Conservation (phyloP, 2,329 filamentous ascomycete species). For the Colletotrichum siamense region DNA sequence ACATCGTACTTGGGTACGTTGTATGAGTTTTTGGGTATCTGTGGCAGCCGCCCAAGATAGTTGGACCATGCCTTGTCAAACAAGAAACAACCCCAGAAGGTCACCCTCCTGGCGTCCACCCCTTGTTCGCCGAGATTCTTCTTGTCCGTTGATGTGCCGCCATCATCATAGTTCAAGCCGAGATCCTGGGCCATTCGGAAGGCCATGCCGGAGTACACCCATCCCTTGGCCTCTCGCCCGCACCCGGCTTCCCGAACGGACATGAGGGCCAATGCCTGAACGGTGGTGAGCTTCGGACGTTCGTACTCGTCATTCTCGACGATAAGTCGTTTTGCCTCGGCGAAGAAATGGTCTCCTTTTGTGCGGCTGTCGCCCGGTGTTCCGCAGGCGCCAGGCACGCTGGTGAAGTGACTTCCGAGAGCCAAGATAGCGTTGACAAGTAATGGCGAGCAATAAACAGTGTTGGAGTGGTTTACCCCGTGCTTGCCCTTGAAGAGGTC, state of each 20-base stretch:
- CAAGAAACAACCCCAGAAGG: constrained; percentile 98
- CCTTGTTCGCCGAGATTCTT: constrained; percentile 77
- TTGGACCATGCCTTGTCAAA: constrained; percentile 99
- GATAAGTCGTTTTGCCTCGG: constrained; percentile 88
- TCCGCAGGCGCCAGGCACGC: constrained; percentile 73
- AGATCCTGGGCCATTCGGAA: constrained; percentile 97
- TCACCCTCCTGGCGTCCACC: constrained; percentile 86
- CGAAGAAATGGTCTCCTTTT: constrained; percentile 95
- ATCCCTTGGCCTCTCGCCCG: constrained; percentile 91
- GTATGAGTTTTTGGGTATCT: constrained; percentile 79
- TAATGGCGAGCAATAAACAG: constrained; percentile 84
- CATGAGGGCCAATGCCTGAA: constrained; percentile 94
- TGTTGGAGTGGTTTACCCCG: constrained; percentile 54
- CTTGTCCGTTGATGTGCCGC: constrained; percentile 64
- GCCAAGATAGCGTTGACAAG: constrained; percentile 95
- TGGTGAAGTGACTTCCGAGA: constrained; percentile 91
- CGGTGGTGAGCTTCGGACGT: constrained; percentile 84
- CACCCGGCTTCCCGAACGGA: constrained; percentile 95
- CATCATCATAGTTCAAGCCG: constrained; percentile 85
- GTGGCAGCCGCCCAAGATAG: constrained; percentile 89
- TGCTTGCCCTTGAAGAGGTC: constrained; percentile 80
- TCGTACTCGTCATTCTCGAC: constrained; percentile 93
- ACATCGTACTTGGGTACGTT: constrained; percentile 91
- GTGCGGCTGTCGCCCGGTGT: constrained; percentile 78
- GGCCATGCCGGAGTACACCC: constrained; percentile 98